Evolutionary conservation across 768 basidiomycete genomes (phyloP), one percentile per base, ranked within the genome.

Genomic region (Boletus fagicola): DNA sequence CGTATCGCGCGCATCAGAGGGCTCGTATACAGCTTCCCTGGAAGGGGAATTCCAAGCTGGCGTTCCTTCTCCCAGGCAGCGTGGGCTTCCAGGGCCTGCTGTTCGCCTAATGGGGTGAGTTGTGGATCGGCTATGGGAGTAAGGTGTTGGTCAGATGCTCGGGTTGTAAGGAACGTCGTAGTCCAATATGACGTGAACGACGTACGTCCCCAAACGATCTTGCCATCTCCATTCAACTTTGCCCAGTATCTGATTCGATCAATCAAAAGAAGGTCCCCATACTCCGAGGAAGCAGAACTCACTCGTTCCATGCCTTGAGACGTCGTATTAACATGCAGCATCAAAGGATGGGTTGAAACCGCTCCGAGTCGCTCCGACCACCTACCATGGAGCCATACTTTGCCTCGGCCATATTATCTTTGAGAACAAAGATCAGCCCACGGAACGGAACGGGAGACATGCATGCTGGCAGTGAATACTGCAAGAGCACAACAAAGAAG

Each of bases 141-240:
- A 16, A 20, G 15, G 16, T 22, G 44, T 56, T 36, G 26, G 11
- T 56, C 45, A 53, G 59, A 48, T n/a, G 18, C 7, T 8, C 30
- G 11, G 39, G 18, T 33, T n/a, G 49, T 33, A 57, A 26, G 49
- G 43, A 20, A 15, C 43, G 31, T 56, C 10, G 24, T 4, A 5
- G 16, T 28, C 8, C 44, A 1, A 31, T 1, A 30, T 13, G 4
- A 16, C 46, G 48, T 31, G n/a, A 31, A 33, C 5, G 38, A 80
- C 87, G 62, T 63, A 87, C 87, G 89, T 28, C 90, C 90, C 90
- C 90, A 92, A 1, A 72, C 72, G 5, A 89, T 70, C 51, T 87
- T 80, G 13, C 75, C 85, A 59, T 92, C 86, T 0, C 84, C 85
- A 48, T 87, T 71, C 10, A 84, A 65, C 62, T 79, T 84, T 3